Base-by-base conservation (phyloP, 192 early-diverging fungal species). In the Rhizophagus prolifer region DNA sequence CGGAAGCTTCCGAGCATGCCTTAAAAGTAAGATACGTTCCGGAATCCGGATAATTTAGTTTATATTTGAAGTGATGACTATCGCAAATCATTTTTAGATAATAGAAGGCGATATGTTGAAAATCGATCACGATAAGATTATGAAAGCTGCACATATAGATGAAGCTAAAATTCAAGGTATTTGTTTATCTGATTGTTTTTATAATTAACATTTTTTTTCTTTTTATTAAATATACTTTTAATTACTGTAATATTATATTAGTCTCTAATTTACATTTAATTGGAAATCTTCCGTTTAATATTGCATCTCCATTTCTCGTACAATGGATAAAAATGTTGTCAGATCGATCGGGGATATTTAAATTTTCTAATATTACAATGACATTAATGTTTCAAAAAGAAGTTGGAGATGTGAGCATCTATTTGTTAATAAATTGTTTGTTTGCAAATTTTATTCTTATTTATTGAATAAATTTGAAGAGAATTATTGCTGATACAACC, bases 361-460 rank as follows among this genome's bases (percentile, higher is more conserved):
- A 82, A 9, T 62, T 77, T 25, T 62, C 76, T 14, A 59, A 83
- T 19, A 83, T 85, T 12, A 85, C 86, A 26, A 93, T 94, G 92
- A 90, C 92, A 25, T 81, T 94, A 25, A 94, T 94, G 93, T 94
- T 94, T 80, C 93, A 94, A 81, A 89, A 89, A 66, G 93, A 94
- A 76, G 92, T 94, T 16, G 93, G 85, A 26, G 80, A 88, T 60
- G 85, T 86, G 74, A 75, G 77, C 72, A n/a, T 30, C n/a, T 25
- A 10, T 58, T 28, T 9, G 2, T 8, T 54, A 13, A 54, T 16
- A 21, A 50, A 54, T 21, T 19, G 16, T 12, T 44, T 44, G 16
- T 6, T 54, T 54, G 16, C 19, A 54, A 54, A 0, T 67, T 67
- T 41, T 10, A 41, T 41, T 31, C 30, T 31, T 28, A 26, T 28